Conservation (phyloP, 2,329 filamentous ascomycete species). For the Canariomyces notabilis region DNA sequence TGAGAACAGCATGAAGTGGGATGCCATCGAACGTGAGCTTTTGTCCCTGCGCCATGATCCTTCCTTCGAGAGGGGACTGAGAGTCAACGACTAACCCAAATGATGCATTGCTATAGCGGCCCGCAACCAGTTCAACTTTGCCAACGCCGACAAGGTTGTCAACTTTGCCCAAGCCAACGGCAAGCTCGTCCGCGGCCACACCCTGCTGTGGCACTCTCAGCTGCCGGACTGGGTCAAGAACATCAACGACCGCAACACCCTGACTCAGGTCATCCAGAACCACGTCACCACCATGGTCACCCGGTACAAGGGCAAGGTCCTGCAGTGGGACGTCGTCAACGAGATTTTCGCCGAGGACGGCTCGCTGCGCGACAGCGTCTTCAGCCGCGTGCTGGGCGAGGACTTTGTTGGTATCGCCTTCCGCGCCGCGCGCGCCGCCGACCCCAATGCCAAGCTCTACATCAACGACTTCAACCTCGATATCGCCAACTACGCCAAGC, state of each 20-base stretch:
- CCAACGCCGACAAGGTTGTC: constrained; percentile 7
- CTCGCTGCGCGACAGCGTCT: constrained; percentile 54
- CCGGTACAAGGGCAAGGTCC: constrained; percentile 60
- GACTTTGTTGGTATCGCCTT: constrained; percentile 67
- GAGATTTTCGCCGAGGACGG: constrained; percentile 61
- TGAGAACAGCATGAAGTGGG: constrained; percentile 15
- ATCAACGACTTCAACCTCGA: constrained; percentile 73
- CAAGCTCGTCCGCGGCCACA: constrained; percentile 60
- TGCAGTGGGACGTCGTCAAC: constrained; percentile 60
- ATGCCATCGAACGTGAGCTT: constrained; percentile 14
- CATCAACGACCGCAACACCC: constrained; percentile 46
- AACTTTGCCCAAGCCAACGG: constrained; percentile 9
- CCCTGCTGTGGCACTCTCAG: constrained; percentile 60
- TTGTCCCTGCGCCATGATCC: background rate
- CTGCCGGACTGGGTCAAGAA: constrained; percentile 54
- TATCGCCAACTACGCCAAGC: constrained; percentile 53
- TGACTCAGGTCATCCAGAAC: constrained; percentile 53
- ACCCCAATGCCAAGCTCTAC: constrained; percentile 65
- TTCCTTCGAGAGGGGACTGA: background rate
- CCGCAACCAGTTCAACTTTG: constrained; percentile 10
- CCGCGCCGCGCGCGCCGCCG: constrained; percentile 59
- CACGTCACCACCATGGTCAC: constrained; percentile 56
- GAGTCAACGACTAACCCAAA: constrained; percentile 1
- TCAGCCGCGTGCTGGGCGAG: constrained; percentile 64
- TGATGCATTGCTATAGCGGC: constrained; percentile 7